Base-by-base conservation (phyloP, 148 eudicot species). In the Hydrangea macrophylla region DNA sequence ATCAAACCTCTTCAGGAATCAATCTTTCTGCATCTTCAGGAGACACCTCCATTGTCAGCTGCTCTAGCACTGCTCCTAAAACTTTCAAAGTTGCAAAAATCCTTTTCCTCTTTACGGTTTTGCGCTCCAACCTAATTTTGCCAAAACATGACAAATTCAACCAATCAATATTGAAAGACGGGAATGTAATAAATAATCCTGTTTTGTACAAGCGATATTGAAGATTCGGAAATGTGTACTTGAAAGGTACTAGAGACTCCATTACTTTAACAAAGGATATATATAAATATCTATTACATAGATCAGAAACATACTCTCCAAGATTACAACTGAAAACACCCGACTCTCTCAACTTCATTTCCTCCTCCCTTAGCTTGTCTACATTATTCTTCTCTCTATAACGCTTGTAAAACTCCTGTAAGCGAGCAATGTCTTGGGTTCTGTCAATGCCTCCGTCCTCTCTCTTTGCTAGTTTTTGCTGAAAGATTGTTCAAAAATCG, bases 401-500 rank as follows among this genome's bases (percentile, higher is more conserved):
- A 39, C 65, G 79, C 70, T 76, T 84, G 75, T 94, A 94, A 71
- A 94, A 94, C 63, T 94, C 99, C 67, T 77, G 86, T 74, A 94
- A 78, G 60, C 83, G 96, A 81, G 96, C 71, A 72, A 94, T 91
- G 74, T 94, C 99, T 69, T 77, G 92, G 84, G 91, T 94, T 84
- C 99, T 82, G 73, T 94, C 99, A 55, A 94, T 87, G 76, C 58
- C 75, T 75, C 97, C 99, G 71, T 73, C 97, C 65, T 94, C 99
- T 78, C 96, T 84, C 82, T 85, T 94, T 20, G 99, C 99, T 36
- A 91, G 82, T 76, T 94, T 94, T 94, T 94, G 97, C 99, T 94
- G 90, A 67, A 78, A 73, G 53, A 36, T 25, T 64, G 17, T 6
- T 57, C 57, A 42, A 27, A 20, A 60, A 48, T 9, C 20, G 7